Percentiles rank a stretch among this genome's conserved stretches.
Evolutionary conservation across 495 filamentous ascomycete species (phyloP).

Genomic region (Mytilinidion resinicola): DNA sequence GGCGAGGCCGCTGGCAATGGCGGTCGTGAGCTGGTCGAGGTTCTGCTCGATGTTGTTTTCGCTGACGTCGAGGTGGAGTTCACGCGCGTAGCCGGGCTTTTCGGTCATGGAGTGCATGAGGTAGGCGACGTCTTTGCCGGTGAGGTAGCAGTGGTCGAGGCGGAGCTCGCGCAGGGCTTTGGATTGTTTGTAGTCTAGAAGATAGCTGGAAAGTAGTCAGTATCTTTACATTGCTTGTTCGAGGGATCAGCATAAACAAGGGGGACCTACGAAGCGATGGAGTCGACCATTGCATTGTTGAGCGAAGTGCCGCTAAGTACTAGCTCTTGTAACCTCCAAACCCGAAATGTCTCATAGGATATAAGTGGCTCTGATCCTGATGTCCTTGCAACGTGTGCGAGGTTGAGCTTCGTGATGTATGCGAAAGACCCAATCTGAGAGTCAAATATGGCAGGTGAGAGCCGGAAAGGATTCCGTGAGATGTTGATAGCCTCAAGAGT

Average conservation of each 20-base stretch:
- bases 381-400: conserved; percentile 61
- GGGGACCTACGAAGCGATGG: conserved; percentile 32
- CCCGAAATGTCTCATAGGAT: conserved; percentile 57
- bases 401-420: conserved; percentile 63
- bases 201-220: conserved; percentile 12
- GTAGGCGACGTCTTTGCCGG: conserved; percentile 67
- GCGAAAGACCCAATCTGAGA: conserved; percentile 59
- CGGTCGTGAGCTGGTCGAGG: conserved; percentile 61
- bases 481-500: conserved; percentile 73
- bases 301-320: conserved; percentile 59
- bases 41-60: conserved; percentile 74
- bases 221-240: neutral
- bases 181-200: conserved; percentile 46
- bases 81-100: conserved; percentile 46
- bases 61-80: conserved; percentile 72
- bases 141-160: conserved; percentile 75
- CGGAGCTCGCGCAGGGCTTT: conserved; percentile 58
- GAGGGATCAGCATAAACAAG: too few species aligned
- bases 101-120: conserved; percentile 68
- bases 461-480: conserved; percentile 65
- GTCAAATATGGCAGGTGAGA: conserved; percentile 58
- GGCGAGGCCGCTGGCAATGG: conserved; percentile 56
- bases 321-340: conserved; percentile 72
- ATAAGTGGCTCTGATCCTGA: conserved; percentile 60
- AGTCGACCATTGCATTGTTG: conserved; percentile 40